These are phyloP conservation scores for Mycocentrospora acerina DNA, from an alignment of 2,329 filamentous ascomycete genomes.

Conservation along the genomic window DNA sequence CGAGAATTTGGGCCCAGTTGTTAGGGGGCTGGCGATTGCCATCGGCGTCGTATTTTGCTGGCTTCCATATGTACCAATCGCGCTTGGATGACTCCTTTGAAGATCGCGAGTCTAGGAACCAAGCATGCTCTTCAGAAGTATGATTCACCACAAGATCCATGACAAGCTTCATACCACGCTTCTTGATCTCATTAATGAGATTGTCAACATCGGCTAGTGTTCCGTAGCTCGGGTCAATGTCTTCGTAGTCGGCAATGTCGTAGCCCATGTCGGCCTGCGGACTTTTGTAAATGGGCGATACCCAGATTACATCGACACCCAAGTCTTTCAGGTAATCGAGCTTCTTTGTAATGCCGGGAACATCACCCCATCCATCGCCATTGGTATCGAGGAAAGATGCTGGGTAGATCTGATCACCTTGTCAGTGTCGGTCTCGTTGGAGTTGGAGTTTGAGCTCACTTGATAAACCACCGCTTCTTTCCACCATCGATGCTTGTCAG, in stretches of 20 bases:
- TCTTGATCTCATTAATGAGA: slow-evolving; percentile 40
- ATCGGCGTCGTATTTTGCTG: slow-evolving; percentile 48
- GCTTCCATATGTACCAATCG: slow-evolving; percentile 60
- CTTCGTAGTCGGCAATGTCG: slow-evolving; percentile 45
- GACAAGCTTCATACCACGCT: slow-evolving; percentile 41
- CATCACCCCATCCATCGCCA: slow-evolving; percentile 57
- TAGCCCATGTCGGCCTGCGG: slow-evolving; percentile 49
- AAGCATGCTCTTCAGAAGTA: slow-evolving; percentile 50
- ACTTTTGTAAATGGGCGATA: slow-evolving; percentile 48
- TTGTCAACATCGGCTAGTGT: slow-evolving; percentile 43
- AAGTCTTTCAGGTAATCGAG: slow-evolving; percentile 58
- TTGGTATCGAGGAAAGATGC: slow-evolving; percentile 62
- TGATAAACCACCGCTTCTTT: slow-evolving; percentile 63
- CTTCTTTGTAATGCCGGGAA: slow-evolving; percentile 58
- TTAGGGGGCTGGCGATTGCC: slow-evolving; percentile 70
- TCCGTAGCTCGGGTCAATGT: slow-evolving; percentile 43
- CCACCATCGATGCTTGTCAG: slow-evolving; percentile 54
- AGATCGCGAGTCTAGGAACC: slow-evolving; percentile 59
- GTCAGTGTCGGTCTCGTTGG: not conserved
- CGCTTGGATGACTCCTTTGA: slow-evolving; percentile 50
- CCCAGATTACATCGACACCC: slow-evolving; percentile 42
- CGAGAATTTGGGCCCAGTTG: slow-evolving; percentile 67
- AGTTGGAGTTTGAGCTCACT: slow-evolving; percentile 10
- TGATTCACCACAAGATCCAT: slow-evolving; percentile 48
- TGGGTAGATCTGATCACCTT: slow-evolving; percentile 52